Base-by-base conservation (phyloP, 176 grass and related monocot species). In the Musa troglodytarum region DNA sequence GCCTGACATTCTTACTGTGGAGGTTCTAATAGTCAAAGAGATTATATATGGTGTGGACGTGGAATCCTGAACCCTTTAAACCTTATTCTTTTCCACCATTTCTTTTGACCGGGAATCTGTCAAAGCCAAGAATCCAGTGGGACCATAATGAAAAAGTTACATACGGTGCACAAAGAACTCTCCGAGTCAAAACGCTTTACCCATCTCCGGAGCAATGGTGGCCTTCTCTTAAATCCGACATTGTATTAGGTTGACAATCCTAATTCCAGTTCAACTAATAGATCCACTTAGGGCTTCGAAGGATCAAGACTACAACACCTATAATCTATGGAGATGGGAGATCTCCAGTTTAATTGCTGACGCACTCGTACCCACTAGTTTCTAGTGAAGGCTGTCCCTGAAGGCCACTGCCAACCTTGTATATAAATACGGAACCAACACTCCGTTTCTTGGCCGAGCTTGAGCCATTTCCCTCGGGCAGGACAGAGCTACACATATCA, bases 351-450 rank as follows among this genome's bases (percentile, higher is more conserved):
- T 34, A 4, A 5, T 34, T 4, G 29, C 29, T 29, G 28, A 29
- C 2, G 28, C 28, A 3, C 28, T 29, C 28, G 2, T 2, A 29
- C 28, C 28, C 29, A 34, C 29, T 34, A 34, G 29, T 34, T 34
- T 34, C 29, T 34, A 34, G 29, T 34, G 29, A 34, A 34, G 29
- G 29, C 29, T 34, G 29, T 34, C 5, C 29, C 29, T 5, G 29
- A 34, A 34, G 29, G 29, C 29, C 29, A 34, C 29, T 34, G 29
- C 29, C 29, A 34, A 34, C 29, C 29, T 34, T 34, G 29, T 34
- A 5, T 76, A 76, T 76, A 76, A 76, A 76, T 76, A 76, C 12
- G 50, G 74, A 63, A 34, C 19, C 74, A 65, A 14, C n/a, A n/a
- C 34, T 50, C 58, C 15, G 12, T 62, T 8, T 64, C 21, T n/a